Evolutionary conservation across 1,284 basidiomycete species (phyloP), one percentile per base, ranked within the genome.

Genomic region (Stygiomarasmius scandens): DNA sequence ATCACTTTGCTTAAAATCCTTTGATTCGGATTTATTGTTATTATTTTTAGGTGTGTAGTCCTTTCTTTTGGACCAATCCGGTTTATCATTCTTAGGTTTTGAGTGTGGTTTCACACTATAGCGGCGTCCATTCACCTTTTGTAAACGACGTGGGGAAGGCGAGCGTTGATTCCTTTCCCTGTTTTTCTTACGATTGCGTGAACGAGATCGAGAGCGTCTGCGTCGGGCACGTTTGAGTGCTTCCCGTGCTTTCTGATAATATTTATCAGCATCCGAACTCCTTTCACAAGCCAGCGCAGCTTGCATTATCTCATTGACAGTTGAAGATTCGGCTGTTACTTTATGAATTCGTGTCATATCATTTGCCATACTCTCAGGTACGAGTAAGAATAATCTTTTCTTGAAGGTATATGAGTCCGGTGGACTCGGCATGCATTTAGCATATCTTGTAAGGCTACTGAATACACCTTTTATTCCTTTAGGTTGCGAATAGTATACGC

Each of bases 361-460:
- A 3, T 50, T 32, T 19, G 29, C 23, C 19, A 54, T 54, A 1
- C 19, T 25, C 10, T 12, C 12, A 1, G 58, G 58, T 4, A 55
- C 19, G 10, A 49, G 11, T 2, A 55, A 22, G 20, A 58, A 22
- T 5, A 58, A 19, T 50, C 44, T 32, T 36, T 50, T 34, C 27
- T 54, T 54, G 48, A 58, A 58, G 1, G 47, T 49, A 29, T 59
- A 55, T 0, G 50, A 20, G 27, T 59, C 53, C 0, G 53, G 53
- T 2, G 58, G 58, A 11, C 32, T 50, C 3, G 58, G 48, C 53
- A 59, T 49, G n/a, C 25, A 49, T 6, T 14, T 46, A 2, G 58
- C 54, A 46, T 49, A 52, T 1, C 53, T 12, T 1, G 24, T 45
- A 19, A 59, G 41, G 2, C 38, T 48, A 2, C 23, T 34, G 19